Evolutionary conservation across 306 rosid genomes (phyloP), one percentile per base, ranked within the genome.

Genomic region (Glycine tomentella): DNA sequence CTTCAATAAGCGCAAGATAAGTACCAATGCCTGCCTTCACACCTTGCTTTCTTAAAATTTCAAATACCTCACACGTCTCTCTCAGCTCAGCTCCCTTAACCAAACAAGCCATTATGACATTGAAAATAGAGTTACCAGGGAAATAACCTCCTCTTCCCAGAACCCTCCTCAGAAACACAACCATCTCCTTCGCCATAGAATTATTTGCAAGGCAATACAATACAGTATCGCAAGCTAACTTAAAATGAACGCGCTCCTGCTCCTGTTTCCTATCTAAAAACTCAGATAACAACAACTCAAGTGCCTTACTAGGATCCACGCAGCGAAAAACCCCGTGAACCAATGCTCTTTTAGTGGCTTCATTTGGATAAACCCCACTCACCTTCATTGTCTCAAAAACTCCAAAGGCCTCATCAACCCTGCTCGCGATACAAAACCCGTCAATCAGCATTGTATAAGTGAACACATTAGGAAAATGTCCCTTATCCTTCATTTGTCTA

Each of bases 241-340:
- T 89, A 65, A 84, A 81, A 76, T 81, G 77, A 8, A 20, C 20
- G 1, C 20, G 20, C 69, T 4, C 44, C 8, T 56, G 80, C 45
- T 90, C 88, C 8, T 56, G 80, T 40, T 90, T 87, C 85, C 69
- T 76, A 59, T 91, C 84, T 6, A 89, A 80, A 87, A 87, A 92
- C 16, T 78, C 66, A 31, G 84, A 85, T 12, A 91, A 86, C 67
- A 87, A 85, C 62, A 88, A 80, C 69, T 87, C 90, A 82, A 87
- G 85, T 3, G 95, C 97, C 86, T 90, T 79, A 65, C 82, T 76
- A 7, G 97, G 88, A 52, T 74, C 88, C 57, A 81, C n/a, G 63
- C 94, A 91, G 2, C 38, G 57, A 95, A 95, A 95, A 55, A 85
- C 78, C 53, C 97, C 98, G 62, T 95, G 92, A 83, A 92, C 89